Evolutionary conservation across 306 rosid genomes (phyloP).

Genomic region (Medicago ruthenica): DNA sequence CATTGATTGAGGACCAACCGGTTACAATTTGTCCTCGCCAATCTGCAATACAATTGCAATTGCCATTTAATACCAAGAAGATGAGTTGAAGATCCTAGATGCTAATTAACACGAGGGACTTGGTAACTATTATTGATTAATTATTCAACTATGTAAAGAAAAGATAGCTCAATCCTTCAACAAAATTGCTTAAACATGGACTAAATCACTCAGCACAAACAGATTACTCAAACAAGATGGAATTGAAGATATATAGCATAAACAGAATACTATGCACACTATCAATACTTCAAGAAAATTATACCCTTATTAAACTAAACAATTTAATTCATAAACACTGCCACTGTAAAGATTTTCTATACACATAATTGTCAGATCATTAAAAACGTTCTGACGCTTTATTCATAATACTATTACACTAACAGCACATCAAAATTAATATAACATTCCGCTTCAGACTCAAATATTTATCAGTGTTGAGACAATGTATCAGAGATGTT

Average conservation of each 20-base stretch:
- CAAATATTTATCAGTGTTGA: no score
- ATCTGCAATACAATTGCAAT: no score
- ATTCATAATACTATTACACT: not conserved
- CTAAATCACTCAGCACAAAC: slow-evolving; percentile 6
- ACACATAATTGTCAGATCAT: not conserved
- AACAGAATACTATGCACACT: not conserved
- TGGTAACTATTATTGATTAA: not conserved
- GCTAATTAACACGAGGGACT: not conserved
- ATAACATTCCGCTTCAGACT: no score
- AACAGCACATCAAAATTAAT: not conserved
- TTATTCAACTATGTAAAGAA: no score
- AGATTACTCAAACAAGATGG: slow-evolving; percentile 10
- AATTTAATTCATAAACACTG: not conserved
- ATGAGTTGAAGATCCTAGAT: not conserved
- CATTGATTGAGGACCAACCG: not conserved
- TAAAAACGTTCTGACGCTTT: not conserved
- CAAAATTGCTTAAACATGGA: not conserved
- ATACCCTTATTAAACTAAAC: not conserved
- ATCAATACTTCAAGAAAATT: not conserved
- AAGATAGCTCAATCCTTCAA: no score
- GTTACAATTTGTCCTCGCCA: no score
- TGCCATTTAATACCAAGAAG: not conserved
- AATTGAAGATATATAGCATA: not conserved
- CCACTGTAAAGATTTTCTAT: not conserved
- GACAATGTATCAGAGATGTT: no score